Evolutionary conservation across 805 yeast species (phyloP), one percentile per base, ranked within the genome.

Genomic region (Ogataea wickerhamii): DNA sequence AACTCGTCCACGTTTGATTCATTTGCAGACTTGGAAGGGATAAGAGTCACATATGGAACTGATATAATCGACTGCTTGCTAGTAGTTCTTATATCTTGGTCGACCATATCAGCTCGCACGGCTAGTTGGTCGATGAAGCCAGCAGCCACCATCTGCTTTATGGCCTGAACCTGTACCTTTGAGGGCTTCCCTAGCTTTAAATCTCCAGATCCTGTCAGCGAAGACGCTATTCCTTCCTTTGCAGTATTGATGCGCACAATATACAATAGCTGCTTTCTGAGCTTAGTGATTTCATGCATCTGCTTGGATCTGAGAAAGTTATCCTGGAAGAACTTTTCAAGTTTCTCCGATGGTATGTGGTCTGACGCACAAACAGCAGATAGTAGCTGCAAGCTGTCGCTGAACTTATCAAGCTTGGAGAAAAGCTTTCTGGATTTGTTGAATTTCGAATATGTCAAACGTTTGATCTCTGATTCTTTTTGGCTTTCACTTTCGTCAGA

Each of bases 41-140:
- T 63, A 3, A 81, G 65, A 0, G 89, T 74, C 3, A 73, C 53
- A 49, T 84, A 86, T 2, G 93, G 93, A 11, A 86, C 68, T 40
- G 69, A 74, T 37, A 69, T 73, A 27, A 82, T 70, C 28, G 64
- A 68, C 4, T 82, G 67, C 36, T 73, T 79, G 44, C 82, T 82
- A 2, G 82, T 66, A 3, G 82, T 61, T 32, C 62, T 67, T 6
- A 78, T 68, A 14, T 84, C 95, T 1, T 79, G 67, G 14, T 85
- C 78, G 5, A 79, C 63, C 22, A 78, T 49, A 53, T 89, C 97
- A 1, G 87, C 89, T 44, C 98, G 71, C 12, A 87, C 74, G 1
- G 95, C 95, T 17, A 91, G 74, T 55, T 86, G 95, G 59, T 93
- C 99, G 27, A 93, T 71, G 52, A 85, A 93, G 0, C 98, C 98